A percentile compares a stretch with the other conserved stretches of the same genome.
Evolutionary conservation across 2,329 filamentous ascomycete genomes (phyloP).

Genomic region (Metarhizium guizhouense): DNA sequence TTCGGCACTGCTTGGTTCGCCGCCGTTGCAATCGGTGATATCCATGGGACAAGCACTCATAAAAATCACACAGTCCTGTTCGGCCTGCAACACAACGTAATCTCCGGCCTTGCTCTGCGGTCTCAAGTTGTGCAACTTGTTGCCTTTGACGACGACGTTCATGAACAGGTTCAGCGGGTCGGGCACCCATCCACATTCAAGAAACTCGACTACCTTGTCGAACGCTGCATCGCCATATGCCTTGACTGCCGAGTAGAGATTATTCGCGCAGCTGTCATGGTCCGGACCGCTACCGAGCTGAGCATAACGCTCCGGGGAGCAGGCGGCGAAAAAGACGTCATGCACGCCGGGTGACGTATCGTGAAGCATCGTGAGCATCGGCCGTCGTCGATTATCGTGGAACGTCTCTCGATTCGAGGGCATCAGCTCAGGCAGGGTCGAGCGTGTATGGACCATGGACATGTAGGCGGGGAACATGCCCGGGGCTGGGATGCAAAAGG

Average conservation of each 20-base stretch:
- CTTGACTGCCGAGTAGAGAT: too few relatives aligned
- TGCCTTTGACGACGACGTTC: neutral
- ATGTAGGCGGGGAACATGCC: too few relatives aligned
- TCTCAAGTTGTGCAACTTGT: neutral
- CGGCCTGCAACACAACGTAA: neutral
- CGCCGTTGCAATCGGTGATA: neutral
- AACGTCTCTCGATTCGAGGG: too few relatives aligned
- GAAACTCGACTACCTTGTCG: neutral
- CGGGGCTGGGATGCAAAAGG: neutral
- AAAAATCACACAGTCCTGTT: neutral
- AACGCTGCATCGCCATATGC: neutral
- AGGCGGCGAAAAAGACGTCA: neutral
- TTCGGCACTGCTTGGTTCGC: neutral
- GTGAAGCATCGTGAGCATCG: neutral
- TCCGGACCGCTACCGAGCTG: neutral
- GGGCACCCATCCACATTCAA: neutral
- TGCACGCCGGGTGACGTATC: neutral
- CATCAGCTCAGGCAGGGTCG: too few relatives aligned
- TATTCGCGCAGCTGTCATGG: too few relatives aligned
- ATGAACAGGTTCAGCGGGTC: neutral
- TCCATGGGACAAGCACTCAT: neutral
- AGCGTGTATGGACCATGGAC: too few relatives aligned
- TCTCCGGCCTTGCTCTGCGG: neutral
- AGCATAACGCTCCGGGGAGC: neutral
- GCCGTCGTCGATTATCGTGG: too few relatives aligned